Conservation (phyloP, 495 filamentous ascomycete genomes). For the Bombardia bombarda region DNA sequence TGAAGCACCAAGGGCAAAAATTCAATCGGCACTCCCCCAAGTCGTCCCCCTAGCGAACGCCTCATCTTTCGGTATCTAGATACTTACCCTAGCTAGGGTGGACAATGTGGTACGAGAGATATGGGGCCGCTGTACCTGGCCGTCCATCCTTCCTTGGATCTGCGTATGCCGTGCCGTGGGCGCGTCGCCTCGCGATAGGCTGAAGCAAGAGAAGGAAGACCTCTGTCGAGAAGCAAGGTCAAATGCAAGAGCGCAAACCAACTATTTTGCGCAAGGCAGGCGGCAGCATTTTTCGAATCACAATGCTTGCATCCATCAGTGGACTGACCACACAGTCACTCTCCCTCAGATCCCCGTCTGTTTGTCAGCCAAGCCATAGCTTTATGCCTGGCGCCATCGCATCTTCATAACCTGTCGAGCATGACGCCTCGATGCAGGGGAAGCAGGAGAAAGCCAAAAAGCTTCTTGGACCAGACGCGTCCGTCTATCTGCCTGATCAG, state of each 20-base stretch:
- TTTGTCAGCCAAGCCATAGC: background rate
- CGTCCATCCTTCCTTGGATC: background rate
- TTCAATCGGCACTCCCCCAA: background rate
- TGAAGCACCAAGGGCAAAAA: background rate
- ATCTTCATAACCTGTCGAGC: background rate
- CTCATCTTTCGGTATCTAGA: background rate
- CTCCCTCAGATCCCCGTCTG: background rate
- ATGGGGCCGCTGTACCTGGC: background rate
- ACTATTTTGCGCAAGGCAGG: no score
- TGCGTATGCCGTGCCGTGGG: constrained; percentile 18
- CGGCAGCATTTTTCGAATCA: no score
- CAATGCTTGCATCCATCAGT: no score
- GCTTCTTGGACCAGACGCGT: no score
- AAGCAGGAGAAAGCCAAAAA: no score
- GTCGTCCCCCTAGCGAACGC: background rate
- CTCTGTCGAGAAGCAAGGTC: background rate
- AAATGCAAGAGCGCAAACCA: background rate
- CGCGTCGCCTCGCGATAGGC: constrained; percentile 7
- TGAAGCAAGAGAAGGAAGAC: constrained; percentile 1
- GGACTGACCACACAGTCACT: no score
- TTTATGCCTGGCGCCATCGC: background rate
- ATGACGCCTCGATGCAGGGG: background rate
- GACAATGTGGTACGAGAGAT: no score
- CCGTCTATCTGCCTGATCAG: no score
- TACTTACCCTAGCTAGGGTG: no score